Evolutionary conservation across 768 basidiomycete species (phyloP).

Genomic region (Naganishia onofrii): DNA sequence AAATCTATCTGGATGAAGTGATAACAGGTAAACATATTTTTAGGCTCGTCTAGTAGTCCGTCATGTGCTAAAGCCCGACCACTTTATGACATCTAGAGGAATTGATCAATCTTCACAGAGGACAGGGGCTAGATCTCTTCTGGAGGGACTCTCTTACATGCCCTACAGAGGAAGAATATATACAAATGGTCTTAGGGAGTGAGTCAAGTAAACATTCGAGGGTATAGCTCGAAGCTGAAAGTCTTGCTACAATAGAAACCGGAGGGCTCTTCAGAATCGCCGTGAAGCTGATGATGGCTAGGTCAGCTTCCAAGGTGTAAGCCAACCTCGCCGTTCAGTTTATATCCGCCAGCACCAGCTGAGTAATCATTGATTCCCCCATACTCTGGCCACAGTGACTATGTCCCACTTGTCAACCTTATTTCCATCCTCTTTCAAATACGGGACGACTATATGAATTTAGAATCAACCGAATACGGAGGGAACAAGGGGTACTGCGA

Average conservation of each 20-base stretch:
- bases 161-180: slow-evolving; percentile 90
- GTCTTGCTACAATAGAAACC: slow-evolving; percentile 63
- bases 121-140: slow-evolving; percentile 88
- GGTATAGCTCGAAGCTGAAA: background rate
- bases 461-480: slow-evolving; percentile 80
- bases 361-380: background rate
- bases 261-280: slow-evolving; percentile 89
- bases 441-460: slow-evolving; percentile 94
- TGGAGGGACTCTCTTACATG: slow-evolving; percentile 90
- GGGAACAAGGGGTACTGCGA: slow-evolving; percentile 75
- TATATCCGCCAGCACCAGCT: background rate
- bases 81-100: slow-evolving; percentile 56
- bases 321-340: slow-evolving; percentile 13
- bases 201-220: slow-evolving; percentile 40
- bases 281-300: slow-evolving; percentile 93
- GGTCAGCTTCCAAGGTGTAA: slow-evolving; percentile 52
- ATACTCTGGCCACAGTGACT: slow-evolving; percentile 62
- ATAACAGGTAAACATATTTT: slow-evolving; percentile 68
- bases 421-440: slow-evolving; percentile 96
- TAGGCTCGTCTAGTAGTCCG: background rate
- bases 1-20: slow-evolving; percentile 61
- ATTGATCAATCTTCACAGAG: slow-evolving; percentile 81
- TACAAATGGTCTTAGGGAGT: slow-evolving; percentile 97
- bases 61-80: background rate
- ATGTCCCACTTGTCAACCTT: slow-evolving; percentile 86